Base-by-base conservation (phyloP, 2,329 filamentous ascomycete genomes). In the Trichoderma atrobrunneum region DNA sequence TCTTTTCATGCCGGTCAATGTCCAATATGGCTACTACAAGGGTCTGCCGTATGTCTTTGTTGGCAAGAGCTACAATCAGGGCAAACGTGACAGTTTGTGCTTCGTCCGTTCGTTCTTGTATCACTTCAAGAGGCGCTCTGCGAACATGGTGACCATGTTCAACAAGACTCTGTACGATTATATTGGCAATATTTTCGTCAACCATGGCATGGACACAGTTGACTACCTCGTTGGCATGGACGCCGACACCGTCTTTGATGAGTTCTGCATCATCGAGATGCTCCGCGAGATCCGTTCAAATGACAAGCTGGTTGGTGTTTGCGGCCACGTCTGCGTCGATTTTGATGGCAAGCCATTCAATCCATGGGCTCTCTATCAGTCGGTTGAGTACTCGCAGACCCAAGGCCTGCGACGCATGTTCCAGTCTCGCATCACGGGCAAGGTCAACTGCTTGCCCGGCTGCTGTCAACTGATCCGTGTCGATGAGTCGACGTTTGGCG, bases 391-490 rank as follows among this genome's bases (percentile, higher is more conserved):
- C 74, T 85, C 83, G 0, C 84, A 85, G 70, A 84, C 84, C 0
- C 84, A 86, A 72, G 83, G 83, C 5, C 79, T 86, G 60, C 81
- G 84, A 2, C 82, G 85, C 11, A 83, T 85, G 77, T 85, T 86
- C 74, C 85, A 87, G 75, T 85, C 84, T 10, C 80, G 84, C 43
- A 81, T 84, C 60, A 86, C 85, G 0, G 83, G 84, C 71, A 86
- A 86, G 69, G 85, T 86, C 61, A 85, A 84, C 48, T 86, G 84
- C 73, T 79, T 85, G 2, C 84, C 84, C 0, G 84, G 85, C 6
- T 86, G 85, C 62, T 87, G 85, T 72, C 85, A 87, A 74, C 80
- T 87, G 18, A 84, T 87, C 65, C 84, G 83, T 14, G 82, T 87
- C 14, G 84, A 85, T 65, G 84, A 86, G 73, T 82, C 84, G 12